A percentile compares a stretch with the other conserved stretches of the same genome.
Evolutionary conservation across 1,284 basidiomycete species (phyloP).

Genomic region (Malassezia equina): DNA sequence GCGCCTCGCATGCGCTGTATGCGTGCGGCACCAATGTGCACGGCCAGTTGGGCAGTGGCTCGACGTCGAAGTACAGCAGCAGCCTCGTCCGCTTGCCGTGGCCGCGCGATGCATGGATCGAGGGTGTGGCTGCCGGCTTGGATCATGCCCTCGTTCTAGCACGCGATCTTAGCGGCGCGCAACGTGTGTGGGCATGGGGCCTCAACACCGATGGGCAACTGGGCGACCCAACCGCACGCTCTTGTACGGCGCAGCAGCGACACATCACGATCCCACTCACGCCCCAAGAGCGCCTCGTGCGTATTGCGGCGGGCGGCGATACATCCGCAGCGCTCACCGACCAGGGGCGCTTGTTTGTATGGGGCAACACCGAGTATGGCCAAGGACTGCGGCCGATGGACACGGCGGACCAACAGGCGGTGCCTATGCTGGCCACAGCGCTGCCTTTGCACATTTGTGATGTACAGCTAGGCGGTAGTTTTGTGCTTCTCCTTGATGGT

Average conservation of each 20-base stretch:
- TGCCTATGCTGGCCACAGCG: neutral
- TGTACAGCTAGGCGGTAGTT: constrained; percentile 13
- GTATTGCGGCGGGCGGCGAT: constrained; percentile 24
- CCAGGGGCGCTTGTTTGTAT: constrained; percentile 18
- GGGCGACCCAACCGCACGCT: constrained; percentile 15
- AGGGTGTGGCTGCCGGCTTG: constrained; percentile 3
- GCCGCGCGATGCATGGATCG: neutral
- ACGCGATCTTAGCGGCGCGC: neutral
- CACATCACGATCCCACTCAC: neutral
- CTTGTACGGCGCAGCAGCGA: constrained; percentile 6
- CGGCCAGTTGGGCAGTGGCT: constrained; percentile 2
- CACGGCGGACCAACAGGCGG: constrained; percentile 1
- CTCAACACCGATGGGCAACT: constrained; percentile 36
- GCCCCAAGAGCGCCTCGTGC: neutral
- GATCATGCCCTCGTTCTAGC: constrained; percentile 11
- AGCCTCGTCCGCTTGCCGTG: neutral
- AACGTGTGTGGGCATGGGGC: constrained; percentile 6
- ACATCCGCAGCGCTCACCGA: constrained; percentile 21
- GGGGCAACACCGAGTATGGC: constrained; percentile 38
- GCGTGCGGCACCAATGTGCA: constrained; percentile 7
- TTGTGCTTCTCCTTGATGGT: constrained; percentile 7
- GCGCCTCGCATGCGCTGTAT: neutral
- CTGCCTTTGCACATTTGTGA: neutral
- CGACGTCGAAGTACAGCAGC: neutral
- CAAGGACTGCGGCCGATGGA: constrained; percentile 12